These are phyloP conservation scores for Reutealis trisperma DNA, from an alignment of 345 rosid species.

Conservation along the genomic window DNA sequence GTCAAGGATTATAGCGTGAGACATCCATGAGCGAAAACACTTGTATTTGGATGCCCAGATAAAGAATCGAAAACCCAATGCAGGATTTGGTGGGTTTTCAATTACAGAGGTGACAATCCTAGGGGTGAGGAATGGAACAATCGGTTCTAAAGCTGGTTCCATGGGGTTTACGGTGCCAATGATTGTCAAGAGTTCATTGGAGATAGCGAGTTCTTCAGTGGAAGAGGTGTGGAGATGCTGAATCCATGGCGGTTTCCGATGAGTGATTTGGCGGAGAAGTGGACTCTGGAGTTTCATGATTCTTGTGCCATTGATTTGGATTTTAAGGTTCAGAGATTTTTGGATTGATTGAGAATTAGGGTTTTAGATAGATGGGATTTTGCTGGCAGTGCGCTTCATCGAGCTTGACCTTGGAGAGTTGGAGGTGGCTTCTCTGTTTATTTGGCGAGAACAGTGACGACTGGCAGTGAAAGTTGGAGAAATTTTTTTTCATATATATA, in stretches of 20 bases:
- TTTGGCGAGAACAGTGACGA: too few relatives aligned
- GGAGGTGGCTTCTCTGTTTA: too few relatives aligned
- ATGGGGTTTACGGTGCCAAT: constrained; percentile 48
- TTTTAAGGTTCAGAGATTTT: too few relatives aligned
- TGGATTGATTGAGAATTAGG: neutral
- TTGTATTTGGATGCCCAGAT: constrained; percentile 66
- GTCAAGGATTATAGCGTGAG: constrained; percentile 36
- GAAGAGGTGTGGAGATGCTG: constrained; percentile 17
- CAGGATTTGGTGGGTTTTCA: constrained; percentile 40
- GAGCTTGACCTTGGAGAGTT: too few relatives aligned
- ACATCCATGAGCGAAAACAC: constrained; percentile 45
- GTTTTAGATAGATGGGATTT: neutral
- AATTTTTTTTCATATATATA: too few relatives aligned
- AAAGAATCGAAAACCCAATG: constrained; percentile 69
- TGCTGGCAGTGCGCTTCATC: too few relatives aligned
- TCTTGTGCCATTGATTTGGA: neutral
- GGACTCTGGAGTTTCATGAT: constrained; percentile 19
- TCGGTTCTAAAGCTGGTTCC: constrained; percentile 63
- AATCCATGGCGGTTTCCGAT: constrained; percentile 20
- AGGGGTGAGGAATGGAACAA: constrained; percentile 54
- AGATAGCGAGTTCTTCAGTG: constrained; percentile 23
- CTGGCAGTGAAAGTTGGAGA: too few relatives aligned
- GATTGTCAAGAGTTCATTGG: constrained; percentile 54
- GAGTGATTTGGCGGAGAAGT: constrained; percentile 9
- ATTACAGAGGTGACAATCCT: constrained; percentile 48